Evolutionary conservation across 2,329 filamentous ascomycete genomes (phyloP).

Genomic region (Pyrenophora teres): DNA sequence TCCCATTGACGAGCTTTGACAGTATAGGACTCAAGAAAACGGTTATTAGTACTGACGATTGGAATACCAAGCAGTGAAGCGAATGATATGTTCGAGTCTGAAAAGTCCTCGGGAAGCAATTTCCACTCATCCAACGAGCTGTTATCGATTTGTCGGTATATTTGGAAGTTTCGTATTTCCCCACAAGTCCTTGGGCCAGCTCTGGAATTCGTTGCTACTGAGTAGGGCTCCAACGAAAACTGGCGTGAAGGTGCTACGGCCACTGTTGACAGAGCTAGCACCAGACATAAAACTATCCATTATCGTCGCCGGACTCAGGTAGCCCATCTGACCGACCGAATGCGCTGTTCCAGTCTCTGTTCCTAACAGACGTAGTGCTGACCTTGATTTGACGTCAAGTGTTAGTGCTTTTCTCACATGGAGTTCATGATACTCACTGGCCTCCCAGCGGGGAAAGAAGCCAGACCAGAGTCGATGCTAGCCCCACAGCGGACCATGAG

Average conservation of each 20-base stretch:
- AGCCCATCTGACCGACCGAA: constrained; percentile 21
- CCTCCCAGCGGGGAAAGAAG: constrained; percentile 38
- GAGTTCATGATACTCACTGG: constrained; percentile 12
- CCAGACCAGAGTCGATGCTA: constrained; percentile 32
- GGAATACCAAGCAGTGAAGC: constrained; percentile 36
- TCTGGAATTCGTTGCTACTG: constrained; percentile 30
- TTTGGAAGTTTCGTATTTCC: constrained; percentile 35
- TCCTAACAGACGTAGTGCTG: constrained; percentile 32
- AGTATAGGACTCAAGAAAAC: constrained; percentile 16
- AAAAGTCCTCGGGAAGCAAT: constrained; percentile 4
- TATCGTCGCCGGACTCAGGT: constrained; percentile 22
- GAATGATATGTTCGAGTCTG: constrained; percentile 24
- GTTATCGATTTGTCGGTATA: constrained; percentile 28
- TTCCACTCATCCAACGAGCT: constrained; percentile 28
- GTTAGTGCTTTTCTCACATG: too few species aligned
- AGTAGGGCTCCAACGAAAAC: constrained; percentile 32
- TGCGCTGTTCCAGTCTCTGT: constrained; percentile 18
- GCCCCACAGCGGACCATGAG: constrained; percentile 30
- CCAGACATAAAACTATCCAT: constrained; percentile 16
- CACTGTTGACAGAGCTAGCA: constrained; percentile 18
- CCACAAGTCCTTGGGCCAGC: constrained; percentile 33
- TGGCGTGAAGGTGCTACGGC: constrained; percentile 24
- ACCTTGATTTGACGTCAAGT: too few species aligned
- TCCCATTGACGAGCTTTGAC: constrained; percentile 37
- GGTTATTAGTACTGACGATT: constrained; percentile 7